Base-by-base conservation (phyloP, 106 monocot species). In the Dioscorea dumetorum region DNA sequence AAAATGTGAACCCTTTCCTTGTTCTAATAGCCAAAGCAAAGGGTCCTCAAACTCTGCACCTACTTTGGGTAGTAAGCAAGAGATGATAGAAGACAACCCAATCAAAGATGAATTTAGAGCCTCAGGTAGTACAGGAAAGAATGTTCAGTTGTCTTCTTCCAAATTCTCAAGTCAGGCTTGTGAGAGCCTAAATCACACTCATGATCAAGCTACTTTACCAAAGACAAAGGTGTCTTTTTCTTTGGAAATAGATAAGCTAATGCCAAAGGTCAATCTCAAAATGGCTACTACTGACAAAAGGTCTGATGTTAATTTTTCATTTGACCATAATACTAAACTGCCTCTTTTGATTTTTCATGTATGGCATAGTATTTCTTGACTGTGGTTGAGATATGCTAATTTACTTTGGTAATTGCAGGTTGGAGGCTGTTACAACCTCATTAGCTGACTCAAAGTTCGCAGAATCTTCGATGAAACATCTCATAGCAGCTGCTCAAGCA, bases 401-500 rank as follows among this genome's bases (percentile, higher is more conserved):
- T 17, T 18, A 67, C 58, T 69, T 71, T 5, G 64, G 31, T 67
- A 49, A 33, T 33, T 73, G 66, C 81, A 85, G 88, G 77, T 61
- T 63, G 16, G 67, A 57, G 10, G 23, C 62, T 75, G 24, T 48
- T 68, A 52, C 66, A 53, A 69, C 22, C 62, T 72, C 50, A 61
- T 74, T 35, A 20, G 1, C 50, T 63, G 83, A 80, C 49, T 80
- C 82, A 66, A 87, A 66, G 31, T 69, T 65, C 22, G 34, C 61
- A 58, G 82, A 81, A 69, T 76, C 84, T 19, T 67, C 90, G 17
- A 79, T 95, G 85, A 90, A 79, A 66, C 76, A 95, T 81, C 90
- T 95, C 61, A 95, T 95, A 63, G 94, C 91, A 59, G 94, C 78
- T 77, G 94, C 94, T 82, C 94, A 90, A 71, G 94, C 87, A 57